Base-by-base conservation (phyloP, 345 rosid genomes). In the Toxicodendron radicans region DNA sequence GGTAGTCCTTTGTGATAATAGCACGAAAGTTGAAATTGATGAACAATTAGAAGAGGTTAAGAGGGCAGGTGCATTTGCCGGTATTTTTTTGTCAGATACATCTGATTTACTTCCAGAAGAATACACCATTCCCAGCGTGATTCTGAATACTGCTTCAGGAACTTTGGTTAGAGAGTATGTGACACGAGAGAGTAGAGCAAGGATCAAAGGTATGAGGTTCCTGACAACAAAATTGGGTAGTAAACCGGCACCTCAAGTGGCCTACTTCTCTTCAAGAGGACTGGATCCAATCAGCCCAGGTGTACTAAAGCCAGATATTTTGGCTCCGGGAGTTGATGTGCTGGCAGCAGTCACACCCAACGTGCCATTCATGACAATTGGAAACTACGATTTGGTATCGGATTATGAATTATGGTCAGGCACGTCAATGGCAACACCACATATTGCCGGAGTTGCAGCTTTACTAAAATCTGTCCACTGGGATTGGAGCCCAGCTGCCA, bases 231-330 rank as follows among this genome's bases (percentile, higher is more conserved):
- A 73, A 32, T 64, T 78, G 10, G 80, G 85, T 2, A 46, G 57
- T 7, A 71, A 32, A 8, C 84, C 87, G 49, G 88, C 95, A 23
- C 93, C 97, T 13, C 65, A 87, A 16, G 85, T 90, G 64, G 92
- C 93, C 3, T 18, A 12, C 38, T 92, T 87, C 79, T 90, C 95
- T 17, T 90, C 94, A 11, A 82, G 90, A 77, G 95, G 95, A 23
- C 95, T 85, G 5, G 88, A 85, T 21, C 84, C 82, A 3, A 72
- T 85, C 21, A 85, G 9, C 48, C 89, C 87, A 0, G 21, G 74
- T 13, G 63, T 76, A 67, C 74, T 86, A 16, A 86, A 80, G 61
- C 89, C 87, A 5, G 87, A 86, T 60, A 73, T 86, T 66, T 18
- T 86, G 14, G 89, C 89, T 64, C 89, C 89, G 0, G 87, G 87